These are phyloP conservation scores for Blastobotrys robertii DNA, from an alignment of 805 yeast species.

Conservation along the genomic window DNA sequence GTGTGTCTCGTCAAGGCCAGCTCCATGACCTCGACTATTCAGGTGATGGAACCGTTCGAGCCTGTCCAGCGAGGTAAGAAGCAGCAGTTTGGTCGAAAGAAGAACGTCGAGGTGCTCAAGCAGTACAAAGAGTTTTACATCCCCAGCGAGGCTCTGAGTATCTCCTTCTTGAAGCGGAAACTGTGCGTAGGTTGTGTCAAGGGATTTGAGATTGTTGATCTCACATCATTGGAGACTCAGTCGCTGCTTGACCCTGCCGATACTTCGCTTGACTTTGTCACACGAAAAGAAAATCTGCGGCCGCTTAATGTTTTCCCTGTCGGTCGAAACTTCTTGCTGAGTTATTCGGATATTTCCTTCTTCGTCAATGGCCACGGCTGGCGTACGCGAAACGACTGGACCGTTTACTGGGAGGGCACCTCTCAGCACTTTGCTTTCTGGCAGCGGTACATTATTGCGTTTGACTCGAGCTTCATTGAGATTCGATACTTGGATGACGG, in stretches of 20 bases:
- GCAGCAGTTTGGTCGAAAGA: slow-evolving; percentile 32
- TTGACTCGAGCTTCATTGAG: slow-evolving; percentile 85
- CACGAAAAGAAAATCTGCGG: slow-evolving; percentile 66
- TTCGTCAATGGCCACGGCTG: slow-evolving; percentile 93
- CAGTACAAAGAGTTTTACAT: slow-evolving; percentile 71
- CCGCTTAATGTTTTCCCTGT: slow-evolving; percentile 89
- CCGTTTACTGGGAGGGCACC: slow-evolving; percentile 92
- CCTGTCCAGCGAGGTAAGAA: slow-evolving; percentile 36
- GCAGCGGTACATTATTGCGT: slow-evolving; percentile 87
- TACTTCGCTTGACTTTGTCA: slow-evolving; percentile 91
- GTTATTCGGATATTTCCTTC: slow-evolving; percentile 89
- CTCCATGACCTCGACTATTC: slow-evolving; percentile 62
- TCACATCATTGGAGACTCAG: slow-evolving; percentile 77
- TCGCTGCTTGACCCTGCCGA: slow-evolving; percentile 95
- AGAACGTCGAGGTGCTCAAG: slow-evolving; percentile 51
- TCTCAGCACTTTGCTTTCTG: slow-evolving; percentile 89
- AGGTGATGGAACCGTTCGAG: slow-evolving; percentile 83
- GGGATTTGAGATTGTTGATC: slow-evolving; percentile 90
- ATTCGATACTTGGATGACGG: slow-evolving; percentile 85
- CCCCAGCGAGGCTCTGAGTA: slow-evolving; percentile 82
- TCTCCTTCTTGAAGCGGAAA: slow-evolving; percentile 80
- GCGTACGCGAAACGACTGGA: slow-evolving; percentile 91
- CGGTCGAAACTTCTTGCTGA: slow-evolving; percentile 76
- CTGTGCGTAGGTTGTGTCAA: slow-evolving; percentile 92
- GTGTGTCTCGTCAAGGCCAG: slow-evolving; percentile 83